phyloP scores from a whole-genome alignment of 2,329 filamentous ascomycete genomes.

The Fusarium oligoseptatum region DNA sequence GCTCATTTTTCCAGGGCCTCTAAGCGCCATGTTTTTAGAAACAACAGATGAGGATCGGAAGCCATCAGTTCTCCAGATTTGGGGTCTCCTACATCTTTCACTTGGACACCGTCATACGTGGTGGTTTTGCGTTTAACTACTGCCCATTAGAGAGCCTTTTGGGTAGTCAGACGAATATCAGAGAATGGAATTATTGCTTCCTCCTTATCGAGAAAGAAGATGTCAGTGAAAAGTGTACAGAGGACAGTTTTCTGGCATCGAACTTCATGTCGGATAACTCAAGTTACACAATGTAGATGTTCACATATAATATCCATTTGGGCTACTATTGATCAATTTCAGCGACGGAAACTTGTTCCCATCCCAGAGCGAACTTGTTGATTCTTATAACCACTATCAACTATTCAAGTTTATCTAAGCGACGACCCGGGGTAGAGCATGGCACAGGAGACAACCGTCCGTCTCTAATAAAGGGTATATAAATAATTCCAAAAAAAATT shows the following conservation, averaged over 20 bases:
- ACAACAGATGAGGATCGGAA: background rate
- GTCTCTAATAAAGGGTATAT: background rate
- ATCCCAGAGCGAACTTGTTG: background rate
- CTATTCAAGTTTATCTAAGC: background rate
- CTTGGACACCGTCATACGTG: background rate
- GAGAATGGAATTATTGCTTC: background rate
- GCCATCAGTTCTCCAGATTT: background rate
- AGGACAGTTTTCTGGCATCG: background rate
- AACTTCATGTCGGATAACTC: background rate
- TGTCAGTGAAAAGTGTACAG: no score
- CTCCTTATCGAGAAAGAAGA: no score
- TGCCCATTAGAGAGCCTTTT: rapidly evolving
- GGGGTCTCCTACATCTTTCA: background rate
- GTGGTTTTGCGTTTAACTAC: background rate
- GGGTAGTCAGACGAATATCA: background rate
- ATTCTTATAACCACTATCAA: background rate
- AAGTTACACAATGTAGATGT: background rate
- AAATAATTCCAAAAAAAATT: background rate
- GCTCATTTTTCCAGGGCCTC: background rate
- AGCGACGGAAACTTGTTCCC: background rate
- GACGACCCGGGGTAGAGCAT: background rate
- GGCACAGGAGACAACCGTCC: rapidly evolving
- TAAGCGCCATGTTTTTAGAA: background rate
- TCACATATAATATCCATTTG: background rate
- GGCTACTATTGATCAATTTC: background rate